phyloP scores from a whole-genome alignment of 1,139 yeast species.

The Yamadazyma mexicana region DNA sequence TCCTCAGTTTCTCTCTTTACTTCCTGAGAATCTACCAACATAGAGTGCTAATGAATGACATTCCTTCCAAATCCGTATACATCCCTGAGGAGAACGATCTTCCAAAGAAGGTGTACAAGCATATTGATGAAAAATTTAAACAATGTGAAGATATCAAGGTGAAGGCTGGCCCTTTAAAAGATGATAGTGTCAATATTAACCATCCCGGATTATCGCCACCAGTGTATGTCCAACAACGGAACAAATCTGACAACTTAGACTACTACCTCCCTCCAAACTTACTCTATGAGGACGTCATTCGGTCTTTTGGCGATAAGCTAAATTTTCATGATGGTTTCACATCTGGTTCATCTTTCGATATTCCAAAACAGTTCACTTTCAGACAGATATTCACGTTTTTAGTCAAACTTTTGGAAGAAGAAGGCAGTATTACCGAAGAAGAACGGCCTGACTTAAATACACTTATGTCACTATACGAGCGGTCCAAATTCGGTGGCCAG shows the following conservation, averaged over 20 bases:
- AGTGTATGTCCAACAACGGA: slow-evolving; percentile 33
- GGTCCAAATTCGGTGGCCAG: slow-evolving; percentile 64
- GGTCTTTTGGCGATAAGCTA: slow-evolving; percentile 54
- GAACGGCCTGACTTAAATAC: slow-evolving; percentile 24
- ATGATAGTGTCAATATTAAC: slow-evolving; percentile 38
- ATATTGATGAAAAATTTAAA: slow-evolving; percentile 38
- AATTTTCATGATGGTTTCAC: slow-evolving; percentile 42
- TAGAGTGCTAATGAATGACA: slow-evolving; percentile 63
- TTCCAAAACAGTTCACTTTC: slow-evolving; percentile 48
- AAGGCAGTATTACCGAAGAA: slow-evolving; percentile 6
- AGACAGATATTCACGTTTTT: slow-evolving; percentile 31
- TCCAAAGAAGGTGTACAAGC: slow-evolving; percentile 46
- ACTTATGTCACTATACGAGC: slow-evolving; percentile 63
- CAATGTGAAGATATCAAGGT: slow-evolving; percentile 48
- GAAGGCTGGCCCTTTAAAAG: slow-evolving; percentile 52
- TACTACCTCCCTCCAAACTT: slow-evolving; percentile 56
- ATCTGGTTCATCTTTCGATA: slow-evolving; percentile 25
- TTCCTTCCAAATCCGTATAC: slow-evolving; percentile 65
- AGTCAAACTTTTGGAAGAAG: slow-evolving; percentile 15
- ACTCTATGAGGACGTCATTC: slow-evolving; percentile 64
- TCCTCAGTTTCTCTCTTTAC: slow-evolving; percentile 49
- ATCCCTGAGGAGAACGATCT: slow-evolving; percentile 69
- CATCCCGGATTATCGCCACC: slow-evolving; percentile 67
- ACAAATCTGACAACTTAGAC: slow-evolving; percentile 28
- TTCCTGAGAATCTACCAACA: slow-evolving; percentile 57